Conservation (phyloP, 1,284 basidiomycete genomes). For the Cutaneotrichosporon spelunceum region DNA sequence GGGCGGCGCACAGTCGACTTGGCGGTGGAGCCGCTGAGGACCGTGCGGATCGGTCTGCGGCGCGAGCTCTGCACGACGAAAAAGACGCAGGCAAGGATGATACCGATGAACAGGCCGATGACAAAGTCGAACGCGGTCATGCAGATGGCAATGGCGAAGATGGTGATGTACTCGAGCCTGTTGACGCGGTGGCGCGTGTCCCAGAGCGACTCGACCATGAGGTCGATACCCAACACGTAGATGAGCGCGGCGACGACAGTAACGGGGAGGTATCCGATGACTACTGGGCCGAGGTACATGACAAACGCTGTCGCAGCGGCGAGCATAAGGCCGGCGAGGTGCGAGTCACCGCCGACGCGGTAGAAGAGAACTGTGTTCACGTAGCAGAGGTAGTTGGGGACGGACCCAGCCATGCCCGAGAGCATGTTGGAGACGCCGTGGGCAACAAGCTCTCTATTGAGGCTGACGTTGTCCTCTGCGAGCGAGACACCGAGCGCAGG, state of each 20-base stretch:
- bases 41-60: conserved; percentile 71
- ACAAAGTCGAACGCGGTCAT: conserved; percentile 96
- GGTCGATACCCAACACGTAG: conserved; percentile 89
- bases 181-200: conserved; percentile 87
- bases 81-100: conserved; percentile 88
- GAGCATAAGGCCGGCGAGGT: conserved; percentile 81
- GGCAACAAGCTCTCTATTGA: conserved; percentile 85
- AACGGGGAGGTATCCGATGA: conserved; percentile 83
- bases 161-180: conserved; percentile 59
- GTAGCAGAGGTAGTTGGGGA: conserved; percentile 58
- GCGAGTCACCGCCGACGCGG: conserved; percentile 83
- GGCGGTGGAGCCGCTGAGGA: conserved; percentile 73
- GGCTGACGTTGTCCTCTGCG: conserved; percentile 81
- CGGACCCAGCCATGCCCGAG: conserved; percentile 75
- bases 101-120: conserved; percentile 86
- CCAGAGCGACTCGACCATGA: conserved; percentile 93
- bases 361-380: conserved; percentile 93
- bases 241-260: conserved; percentile 89
- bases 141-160: conserved; percentile 66
- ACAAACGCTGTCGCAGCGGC: conserved; percentile 70
- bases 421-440: conserved; percentile 90
- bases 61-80: conserved; percentile 93
- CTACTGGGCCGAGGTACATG: conserved; percentile 65
- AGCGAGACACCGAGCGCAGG: conserved; percentile 93
- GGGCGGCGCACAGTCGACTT: conserved; percentile 91